phyloP scores from a whole-genome alignment of 768 basidiomycete genomes.

The Hericium rajendrae region DNA sequence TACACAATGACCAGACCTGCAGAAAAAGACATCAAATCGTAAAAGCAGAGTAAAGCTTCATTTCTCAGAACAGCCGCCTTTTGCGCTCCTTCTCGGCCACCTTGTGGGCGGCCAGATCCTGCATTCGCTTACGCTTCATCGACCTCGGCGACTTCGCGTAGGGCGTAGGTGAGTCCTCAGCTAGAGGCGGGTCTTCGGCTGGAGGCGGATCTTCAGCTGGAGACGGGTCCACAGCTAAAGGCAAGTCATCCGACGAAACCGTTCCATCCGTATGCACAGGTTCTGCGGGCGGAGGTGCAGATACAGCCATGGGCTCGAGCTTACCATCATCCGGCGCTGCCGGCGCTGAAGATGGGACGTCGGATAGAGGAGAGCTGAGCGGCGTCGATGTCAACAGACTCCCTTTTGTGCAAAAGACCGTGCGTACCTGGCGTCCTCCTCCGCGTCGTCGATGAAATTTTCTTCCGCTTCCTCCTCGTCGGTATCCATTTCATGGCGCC shows the following conservation, averaged over 20 bases:
- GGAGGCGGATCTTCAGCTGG: too few relatives aligned
- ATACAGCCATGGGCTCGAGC: not conserved
- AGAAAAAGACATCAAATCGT: too few relatives aligned
- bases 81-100: too few relatives aligned
- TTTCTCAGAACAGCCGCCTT: too few relatives aligned
- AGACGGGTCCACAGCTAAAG: too few relatives aligned
- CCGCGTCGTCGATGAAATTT: conserved; percentile 24
- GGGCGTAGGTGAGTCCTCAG: not conserved
- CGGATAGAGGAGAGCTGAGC: not conserved
- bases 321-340: not conserved
- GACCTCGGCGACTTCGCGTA: not conserved
- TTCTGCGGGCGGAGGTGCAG: not conserved
- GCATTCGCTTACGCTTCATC: not conserved
- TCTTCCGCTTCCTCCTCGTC: conserved; percentile 35
- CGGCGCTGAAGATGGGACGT: not conserved
- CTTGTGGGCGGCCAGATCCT: not conserved
- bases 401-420: not conserved
- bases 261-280: not conserved
- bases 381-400: not conserved
- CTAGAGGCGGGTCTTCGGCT: too few relatives aligned
- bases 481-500: conserved; percentile 25
- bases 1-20: too few relatives aligned
- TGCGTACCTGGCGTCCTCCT: conserved; percentile 1
- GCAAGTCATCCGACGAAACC: not conserved
- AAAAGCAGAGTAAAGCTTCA: too few relatives aligned